These are phyloP conservation scores for Lepraria neglecta DNA, from an alignment of 495 filamentous ascomycete genomes.

Conservation along the genomic window DNA sequence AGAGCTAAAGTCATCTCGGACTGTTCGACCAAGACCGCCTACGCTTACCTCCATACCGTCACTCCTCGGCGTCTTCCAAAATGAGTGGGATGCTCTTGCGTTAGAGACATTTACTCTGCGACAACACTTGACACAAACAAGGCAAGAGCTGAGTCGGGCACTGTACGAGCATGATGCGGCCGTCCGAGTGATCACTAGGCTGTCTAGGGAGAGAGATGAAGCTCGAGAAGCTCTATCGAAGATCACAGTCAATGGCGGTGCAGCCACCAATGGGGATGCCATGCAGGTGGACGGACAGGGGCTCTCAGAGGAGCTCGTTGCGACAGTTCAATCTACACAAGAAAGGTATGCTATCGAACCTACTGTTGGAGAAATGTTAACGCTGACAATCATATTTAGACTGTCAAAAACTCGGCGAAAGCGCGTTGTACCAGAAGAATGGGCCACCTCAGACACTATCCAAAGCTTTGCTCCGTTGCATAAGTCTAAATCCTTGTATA, in stretches of 20 bases:
- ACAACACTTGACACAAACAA: conserved; percentile 79
- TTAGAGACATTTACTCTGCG: conserved; percentile 83
- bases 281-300: conserved; percentile 83
- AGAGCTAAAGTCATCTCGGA: conserved; percentile 71
- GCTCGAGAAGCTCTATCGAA: conserved; percentile 86
- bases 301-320: conserved; percentile 63
- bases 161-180: conserved; percentile 97
- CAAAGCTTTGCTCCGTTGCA: conserved; percentile 55
- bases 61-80: conserved; percentile 93
- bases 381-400: conserved; percentile 38
- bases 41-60: conserved; percentile 95
- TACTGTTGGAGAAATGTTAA: conserved; percentile 10
- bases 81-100: conserved; percentile 94
- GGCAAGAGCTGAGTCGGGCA: conserved; percentile 87
- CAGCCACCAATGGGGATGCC: conserved; percentile 58
- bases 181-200: conserved; percentile 80
- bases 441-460: conserved; percentile 72
- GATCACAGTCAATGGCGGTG: conserved; percentile 58
- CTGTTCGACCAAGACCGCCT: conserved; percentile 82
- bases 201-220: conserved; percentile 86
- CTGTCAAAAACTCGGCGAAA: conserved; percentile 81
- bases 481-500: conserved; percentile 57
- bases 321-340: conserved; percentile 71
- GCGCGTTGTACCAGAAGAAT: conserved; percentile 74
- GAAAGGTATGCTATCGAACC: conserved; percentile 52